Evolutionary conservation across 768 basidiomycete genomes (phyloP), one percentile per base, ranked within the genome.

Genomic region (Dioszegia hungarica): DNA sequence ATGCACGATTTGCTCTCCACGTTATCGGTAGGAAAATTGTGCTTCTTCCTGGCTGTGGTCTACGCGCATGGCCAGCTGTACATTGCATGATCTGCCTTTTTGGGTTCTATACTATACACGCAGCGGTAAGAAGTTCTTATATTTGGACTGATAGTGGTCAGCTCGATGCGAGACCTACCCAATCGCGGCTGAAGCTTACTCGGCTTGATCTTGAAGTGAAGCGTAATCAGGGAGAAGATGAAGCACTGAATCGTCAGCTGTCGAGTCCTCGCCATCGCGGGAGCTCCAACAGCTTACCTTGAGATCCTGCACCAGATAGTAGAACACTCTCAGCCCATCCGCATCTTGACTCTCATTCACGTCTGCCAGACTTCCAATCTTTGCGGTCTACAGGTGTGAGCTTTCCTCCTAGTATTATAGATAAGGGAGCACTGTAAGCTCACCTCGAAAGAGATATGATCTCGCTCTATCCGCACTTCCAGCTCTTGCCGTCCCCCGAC

Each of bases 191-290:
- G 20, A 19, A 25, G 66, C 72, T 66, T 51, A 75, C 72, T 97
- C 15, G 95, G 95, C 82, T 99, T 98, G 82, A 99, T 98, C 80
- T 98, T 98, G 87, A 99, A 98, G 81, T 99, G 94, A 34, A 99
- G 84, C 2, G 91, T 90, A 75, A 99, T 98, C 60, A 99, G 83
- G 9, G 95, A 97, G 77, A 98, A 95, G 66, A 99, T 93, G 59
- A 97, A 83, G 78, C 93, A 97, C 94, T 99, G 68, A 5, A 31
- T 22, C 14, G 33, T 33, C 58, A 31, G 41, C 22, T 8, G 45
- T 28, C 5, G 11, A 36, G 4, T 11, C n/a, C 5, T 38, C 24
- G 20, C 29, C 34, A 20, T 11, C 34, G 8, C 1, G 36, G n/a
- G 19, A 24, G 41, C 11, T n/a, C n/a, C n/a, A n/a, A n/a, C n/a